phyloP scores from a whole-genome alignment of 2,329 filamentous ascomycete genomes.

The Hypoxylon sp. region DNA sequence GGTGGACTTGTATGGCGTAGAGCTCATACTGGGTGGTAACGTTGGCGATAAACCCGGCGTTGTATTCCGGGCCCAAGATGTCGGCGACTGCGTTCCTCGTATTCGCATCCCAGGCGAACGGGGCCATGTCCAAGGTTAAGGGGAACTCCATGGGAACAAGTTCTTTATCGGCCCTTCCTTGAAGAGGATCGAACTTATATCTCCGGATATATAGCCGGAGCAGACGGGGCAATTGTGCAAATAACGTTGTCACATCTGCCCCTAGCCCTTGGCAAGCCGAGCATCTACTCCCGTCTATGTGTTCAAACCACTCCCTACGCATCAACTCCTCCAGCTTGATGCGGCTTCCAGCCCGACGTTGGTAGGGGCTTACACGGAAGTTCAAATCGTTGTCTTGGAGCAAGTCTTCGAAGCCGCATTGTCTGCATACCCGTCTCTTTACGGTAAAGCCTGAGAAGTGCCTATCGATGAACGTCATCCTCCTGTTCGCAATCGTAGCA shows the following conservation, averaged over 20 bases:
- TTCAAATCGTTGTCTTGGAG: too few relatives aligned
- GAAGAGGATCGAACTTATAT: conserved; percentile 21
- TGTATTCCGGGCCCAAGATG: conserved; percentile 24
- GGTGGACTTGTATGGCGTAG: conserved; percentile 86
- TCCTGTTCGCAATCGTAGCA: background rate
- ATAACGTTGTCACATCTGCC: background rate
- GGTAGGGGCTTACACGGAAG: too few relatives aligned
- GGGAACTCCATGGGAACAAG: conserved; percentile 68
- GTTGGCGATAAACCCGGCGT: conserved; percentile 57
- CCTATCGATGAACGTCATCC: conserved; percentile 9
- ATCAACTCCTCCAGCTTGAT: background rate
- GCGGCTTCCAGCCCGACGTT: background rate
- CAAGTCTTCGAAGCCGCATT: background rate
- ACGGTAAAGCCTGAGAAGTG: background rate
- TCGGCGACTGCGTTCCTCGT: background rate
- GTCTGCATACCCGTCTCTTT: background rate
- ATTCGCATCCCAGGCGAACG: conserved; percentile 50
- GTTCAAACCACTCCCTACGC: background rate
- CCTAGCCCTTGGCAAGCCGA: background rate
- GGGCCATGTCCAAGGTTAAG: conserved; percentile 73
- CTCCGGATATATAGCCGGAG: conserved; percentile 76
- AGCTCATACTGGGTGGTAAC: conserved; percentile 82
- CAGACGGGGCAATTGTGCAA: conserved; percentile 68
- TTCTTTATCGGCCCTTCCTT: background rate
- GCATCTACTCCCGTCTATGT: background rate